Conservation (phyloP, 2,329 filamentous ascomycete genomes). For the Fusarium nanum region DNA sequence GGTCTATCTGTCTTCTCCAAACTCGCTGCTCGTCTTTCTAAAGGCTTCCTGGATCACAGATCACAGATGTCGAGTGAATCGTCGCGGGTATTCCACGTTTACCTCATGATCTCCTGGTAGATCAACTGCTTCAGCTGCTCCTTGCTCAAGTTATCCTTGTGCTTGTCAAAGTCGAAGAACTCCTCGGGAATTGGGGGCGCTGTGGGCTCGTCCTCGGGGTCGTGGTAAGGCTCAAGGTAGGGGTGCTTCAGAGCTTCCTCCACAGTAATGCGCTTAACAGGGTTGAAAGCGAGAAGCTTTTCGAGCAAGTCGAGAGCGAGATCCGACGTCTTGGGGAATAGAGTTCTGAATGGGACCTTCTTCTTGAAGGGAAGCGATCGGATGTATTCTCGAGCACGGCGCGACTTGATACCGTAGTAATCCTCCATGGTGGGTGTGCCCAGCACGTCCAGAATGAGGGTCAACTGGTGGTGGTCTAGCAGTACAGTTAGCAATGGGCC, state of each 20-base stretch:
- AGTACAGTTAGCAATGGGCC: constrained; percentile 13
- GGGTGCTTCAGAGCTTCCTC: constrained; percentile 97
- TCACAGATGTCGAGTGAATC: constrained; percentile 10
- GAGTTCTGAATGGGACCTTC: constrained; percentile 96
- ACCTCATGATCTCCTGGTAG: constrained; percentile 93
- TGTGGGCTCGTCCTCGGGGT: constrained; percentile 97
- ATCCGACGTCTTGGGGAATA: constrained; percentile 99
- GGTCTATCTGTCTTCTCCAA: constrained; percentile 42
- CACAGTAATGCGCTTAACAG: constrained; percentile 97
- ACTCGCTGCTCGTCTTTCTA: constrained; percentile 18
- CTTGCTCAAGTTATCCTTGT: constrained; percentile 98
- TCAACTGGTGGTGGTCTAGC: constrained; percentile 95
- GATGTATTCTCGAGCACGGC: constrained; percentile 96
- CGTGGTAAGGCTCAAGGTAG: constrained; percentile 98
- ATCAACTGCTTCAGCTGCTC: constrained; percentile 98
- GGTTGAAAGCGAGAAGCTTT: constrained; percentile 97
- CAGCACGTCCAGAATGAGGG: constrained; percentile 94
- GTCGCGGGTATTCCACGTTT: constrained; percentile 29
- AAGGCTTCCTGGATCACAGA: constrained; percentile 21
- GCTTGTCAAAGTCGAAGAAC: constrained; percentile 99
- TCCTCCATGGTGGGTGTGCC: constrained; percentile 99
- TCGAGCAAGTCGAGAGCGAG: constrained; percentile 92
- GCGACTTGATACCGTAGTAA: constrained; percentile 99
- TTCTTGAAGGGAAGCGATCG: constrained; percentile 98
- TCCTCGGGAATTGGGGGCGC: constrained; percentile 97